Conservation (phyloP, 2,329 filamentous ascomycete species). For the Diaporthe sp. region DNA sequence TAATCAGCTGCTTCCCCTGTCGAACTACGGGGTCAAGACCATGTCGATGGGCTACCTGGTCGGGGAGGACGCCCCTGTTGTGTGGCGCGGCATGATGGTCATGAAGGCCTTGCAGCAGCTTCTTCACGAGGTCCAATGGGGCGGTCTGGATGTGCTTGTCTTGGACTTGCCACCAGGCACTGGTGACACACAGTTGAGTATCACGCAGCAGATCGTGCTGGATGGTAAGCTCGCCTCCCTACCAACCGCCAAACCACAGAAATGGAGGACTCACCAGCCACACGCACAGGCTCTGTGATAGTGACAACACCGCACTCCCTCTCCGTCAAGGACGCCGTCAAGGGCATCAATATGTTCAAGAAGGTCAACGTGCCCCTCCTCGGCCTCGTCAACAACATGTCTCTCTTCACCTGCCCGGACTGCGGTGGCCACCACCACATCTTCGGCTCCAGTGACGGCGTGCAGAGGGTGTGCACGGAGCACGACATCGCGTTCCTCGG, state of each 20-base stretch:
- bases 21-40: slow-evolving; percentile 95
- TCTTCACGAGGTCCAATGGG: slow-evolving; percentile 96
- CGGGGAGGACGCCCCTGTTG: slow-evolving; percentile 83
- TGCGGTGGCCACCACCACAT: slow-evolving; percentile 82
- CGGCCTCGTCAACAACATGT: slow-evolving; percentile 95
- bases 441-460: slow-evolving; percentile 77
- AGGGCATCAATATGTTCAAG: slow-evolving; percentile 93
- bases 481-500: slow-evolving; percentile 85
- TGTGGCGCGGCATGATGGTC: slow-evolving; percentile 97
- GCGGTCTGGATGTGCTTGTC: slow-evolving; percentile 86
- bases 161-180: slow-evolving; percentile 95
- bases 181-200: slow-evolving; percentile 95
- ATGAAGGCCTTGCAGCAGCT: slow-evolving; percentile 98
- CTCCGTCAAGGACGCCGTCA: slow-evolving; percentile 90
- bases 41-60: slow-evolving; percentile 99
- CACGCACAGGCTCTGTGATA: slow-evolving; percentile 77
- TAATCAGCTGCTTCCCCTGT: slow-evolving; percentile 87
- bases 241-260: not conserved
- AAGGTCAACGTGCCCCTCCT: slow-evolving; percentile 85
- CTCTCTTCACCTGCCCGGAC: slow-evolving; percentile 83
- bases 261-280: not conserved
- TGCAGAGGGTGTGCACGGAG: slow-evolving; percentile 77
- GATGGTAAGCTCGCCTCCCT: slow-evolving; percentile 71
- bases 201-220: slow-evolving; percentile 92
- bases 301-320: slow-evolving; percentile 95